Evolutionary conservation across 2,329 filamentous ascomycete genomes (phyloP).

Genomic region (Claviceps pazoutovae): DNA sequence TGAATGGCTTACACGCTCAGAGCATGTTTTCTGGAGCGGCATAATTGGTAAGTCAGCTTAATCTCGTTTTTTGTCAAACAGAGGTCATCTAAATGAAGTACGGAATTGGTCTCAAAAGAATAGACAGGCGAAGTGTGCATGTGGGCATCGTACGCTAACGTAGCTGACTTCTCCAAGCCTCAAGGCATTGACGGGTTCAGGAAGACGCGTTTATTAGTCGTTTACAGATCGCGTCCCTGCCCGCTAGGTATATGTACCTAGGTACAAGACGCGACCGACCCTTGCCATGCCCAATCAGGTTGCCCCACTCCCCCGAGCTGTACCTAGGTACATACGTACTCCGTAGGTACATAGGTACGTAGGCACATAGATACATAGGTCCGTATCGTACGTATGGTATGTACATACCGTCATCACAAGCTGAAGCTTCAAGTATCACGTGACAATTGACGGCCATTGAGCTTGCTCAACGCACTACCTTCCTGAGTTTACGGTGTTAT

Average conservation of each 20-base stretch:
- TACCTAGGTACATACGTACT: background rate
- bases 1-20: constrained; percentile 19
- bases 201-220: constrained; percentile 4
- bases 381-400: too few relatives aligned
- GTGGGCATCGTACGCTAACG: constrained; percentile 3
- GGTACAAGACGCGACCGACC: background rate
- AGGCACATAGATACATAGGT: too few relatives aligned
- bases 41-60: constrained; percentile 11
- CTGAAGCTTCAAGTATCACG: too few relatives aligned
- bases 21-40: constrained; percentile 29
- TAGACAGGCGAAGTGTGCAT: background rate
- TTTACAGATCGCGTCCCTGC: constrained; percentile 1
- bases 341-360: too few relatives aligned
- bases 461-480: too few relatives aligned
- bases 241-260: constrained; percentile 4
- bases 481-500: too few relatives aligned
- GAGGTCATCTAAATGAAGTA: constrained; percentile 4
- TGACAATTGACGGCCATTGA: too few relatives aligned
- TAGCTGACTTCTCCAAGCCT: background rate
- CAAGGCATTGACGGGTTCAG: background rate
- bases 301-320: too few relatives aligned
- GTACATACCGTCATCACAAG: too few relatives aligned
- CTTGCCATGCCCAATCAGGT: background rate
- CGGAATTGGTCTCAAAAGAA: background rate
- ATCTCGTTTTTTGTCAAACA: constrained; percentile 5